These are phyloP conservation scores for Suillus subaureus DNA, from an alignment of 768 basidiomycete species.

Conservation along the genomic window DNA sequence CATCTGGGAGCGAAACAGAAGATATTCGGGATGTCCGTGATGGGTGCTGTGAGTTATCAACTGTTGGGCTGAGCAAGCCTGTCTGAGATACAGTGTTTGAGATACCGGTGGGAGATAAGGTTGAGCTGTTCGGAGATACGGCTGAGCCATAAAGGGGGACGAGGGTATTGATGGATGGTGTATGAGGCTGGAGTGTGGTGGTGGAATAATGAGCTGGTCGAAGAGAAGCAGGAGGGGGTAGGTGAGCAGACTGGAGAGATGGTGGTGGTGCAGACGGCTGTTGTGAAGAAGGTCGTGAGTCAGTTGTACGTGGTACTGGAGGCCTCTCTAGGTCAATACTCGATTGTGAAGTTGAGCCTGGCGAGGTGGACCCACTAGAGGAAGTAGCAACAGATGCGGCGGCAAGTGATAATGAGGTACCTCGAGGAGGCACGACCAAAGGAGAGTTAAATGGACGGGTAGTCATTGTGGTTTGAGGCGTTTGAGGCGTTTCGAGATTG, in stretches of 20 bases:
- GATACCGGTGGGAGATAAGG: constrained; percentile 17
- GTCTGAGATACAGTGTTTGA: constrained; percentile 20
- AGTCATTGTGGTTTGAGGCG: constrained; percentile 4
- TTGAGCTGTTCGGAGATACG: constrained; percentile 11
- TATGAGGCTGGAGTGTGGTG: constrained; percentile 36
- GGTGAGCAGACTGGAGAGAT: constrained; percentile 9
- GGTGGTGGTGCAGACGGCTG: constrained; percentile 10
- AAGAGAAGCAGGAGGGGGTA: constrained; percentile 1
- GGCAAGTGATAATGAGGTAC: constrained; percentile 21
- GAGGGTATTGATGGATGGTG: constrained; percentile 30
- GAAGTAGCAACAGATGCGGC: constrained; percentile 10
- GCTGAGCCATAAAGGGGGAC: constrained; percentile 13
- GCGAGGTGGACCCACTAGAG: constrained; percentile 3
- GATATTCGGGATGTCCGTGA: constrained; percentile 71
- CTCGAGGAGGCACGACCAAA: constrained; percentile 24
- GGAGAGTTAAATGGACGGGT: constrained; percentile 11
- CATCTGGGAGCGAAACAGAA: constrained; percentile 68
- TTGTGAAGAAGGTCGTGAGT: constrained; percentile 10
- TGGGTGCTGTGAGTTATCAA: constrained; percentile 37
- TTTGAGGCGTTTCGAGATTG: constrained; percentile 10
- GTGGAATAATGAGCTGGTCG: constrained; percentile 13
- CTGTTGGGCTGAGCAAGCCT: constrained; percentile 24
- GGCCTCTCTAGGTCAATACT: constrained; percentile 6
- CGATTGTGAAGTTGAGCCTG: constrained; percentile 32
- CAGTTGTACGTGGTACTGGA: not conserved